Evolutionary conservation across 2,329 filamentous ascomycete species (phyloP).

Genomic region (Achaetomium macrosporum): DNA sequence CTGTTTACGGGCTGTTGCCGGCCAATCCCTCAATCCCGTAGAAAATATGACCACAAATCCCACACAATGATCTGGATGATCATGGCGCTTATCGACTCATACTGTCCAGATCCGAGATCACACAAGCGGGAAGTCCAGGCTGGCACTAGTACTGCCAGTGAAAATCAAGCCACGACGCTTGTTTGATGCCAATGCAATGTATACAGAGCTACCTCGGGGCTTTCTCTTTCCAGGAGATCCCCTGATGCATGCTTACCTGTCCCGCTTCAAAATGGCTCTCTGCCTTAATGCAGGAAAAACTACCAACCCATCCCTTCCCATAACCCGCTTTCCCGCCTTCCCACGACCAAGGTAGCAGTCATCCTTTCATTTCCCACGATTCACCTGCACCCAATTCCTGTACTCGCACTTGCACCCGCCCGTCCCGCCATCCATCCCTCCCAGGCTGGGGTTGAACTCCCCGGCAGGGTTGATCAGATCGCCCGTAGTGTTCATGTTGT

Average conservation of each 20-base stretch:
- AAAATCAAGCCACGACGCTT: constrained; percentile 1
- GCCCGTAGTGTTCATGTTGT: constrained; percentile 47
- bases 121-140: too few species aligned
- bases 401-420: constrained; percentile 59
- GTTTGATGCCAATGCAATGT: constrained; percentile 5
- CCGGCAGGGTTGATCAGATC: constrained; percentile 47
- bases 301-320: too few species aligned
- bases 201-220: too few species aligned
- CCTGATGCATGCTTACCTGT: too few species aligned
- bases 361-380: not conserved
- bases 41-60: too few species aligned
- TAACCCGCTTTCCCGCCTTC: not conserved
- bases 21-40: too few species aligned
- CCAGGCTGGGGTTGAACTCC: constrained; percentile 41
- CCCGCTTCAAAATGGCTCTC: too few species aligned
- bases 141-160: not conserved
- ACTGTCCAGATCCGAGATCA: too few species aligned
- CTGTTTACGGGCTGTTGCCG: not conserved
- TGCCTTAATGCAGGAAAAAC: too few species aligned
- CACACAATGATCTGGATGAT: too few species aligned
- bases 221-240: too few species aligned
- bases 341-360: not conserved
- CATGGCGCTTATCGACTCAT: too few species aligned
- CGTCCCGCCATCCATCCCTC: constrained; percentile 57
- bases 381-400: constrained; percentile 44